These are phyloP conservation scores for Talaromyces thailandensis DNA, from an alignment of 495 filamentous ascomycete genomes.

Conservation along the genomic window DNA sequence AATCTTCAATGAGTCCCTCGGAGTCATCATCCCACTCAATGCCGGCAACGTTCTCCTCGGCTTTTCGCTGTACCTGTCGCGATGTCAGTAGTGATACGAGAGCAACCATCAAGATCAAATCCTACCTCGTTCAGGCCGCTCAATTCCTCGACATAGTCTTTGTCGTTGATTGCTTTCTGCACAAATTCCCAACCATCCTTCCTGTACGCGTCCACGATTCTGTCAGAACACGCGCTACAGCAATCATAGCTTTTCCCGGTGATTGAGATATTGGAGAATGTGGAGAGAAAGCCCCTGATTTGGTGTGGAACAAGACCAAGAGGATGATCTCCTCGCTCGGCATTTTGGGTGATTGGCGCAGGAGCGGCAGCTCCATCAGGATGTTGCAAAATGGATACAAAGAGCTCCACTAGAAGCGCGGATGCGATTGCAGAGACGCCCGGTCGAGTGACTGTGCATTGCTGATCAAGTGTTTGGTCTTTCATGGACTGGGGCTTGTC, in stretches of 20 bases:
- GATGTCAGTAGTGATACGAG: conserved; percentile 15
- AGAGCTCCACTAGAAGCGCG: conserved; percentile 80
- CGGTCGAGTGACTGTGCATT: conserved; percentile 94
- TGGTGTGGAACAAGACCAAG: conserved; percentile 87
- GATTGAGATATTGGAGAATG: conserved; percentile 74
- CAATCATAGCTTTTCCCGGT: conserved; percentile 76
- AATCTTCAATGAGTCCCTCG: conserved; percentile 35
- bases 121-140: conserved; percentile 82
- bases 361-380: conserved; percentile 50
- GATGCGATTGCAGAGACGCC: conserved; percentile 89
- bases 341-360: conserved; percentile 44
- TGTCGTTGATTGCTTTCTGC: conserved; percentile 72
- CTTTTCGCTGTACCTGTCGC: conserved; percentile 57
- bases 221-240: conserved; percentile 85
- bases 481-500: conserved; percentile 66
- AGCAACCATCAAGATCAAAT: not conserved
- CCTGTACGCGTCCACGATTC: conserved; percentile 62
- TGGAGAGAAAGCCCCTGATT: conserved; percentile 84
- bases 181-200: conserved; percentile 81
- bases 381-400: conserved; percentile 84
- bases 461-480: conserved; percentile 90
- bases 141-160: conserved; percentile 80
- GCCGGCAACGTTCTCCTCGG: conserved; percentile 56
- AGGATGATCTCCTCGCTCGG: conserved; percentile 60
- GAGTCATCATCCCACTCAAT: conserved; percentile 54